Evolutionary conservation across 148 eudicot genomes (phyloP).

Genomic region (Rhododendron ovatum): DNA sequence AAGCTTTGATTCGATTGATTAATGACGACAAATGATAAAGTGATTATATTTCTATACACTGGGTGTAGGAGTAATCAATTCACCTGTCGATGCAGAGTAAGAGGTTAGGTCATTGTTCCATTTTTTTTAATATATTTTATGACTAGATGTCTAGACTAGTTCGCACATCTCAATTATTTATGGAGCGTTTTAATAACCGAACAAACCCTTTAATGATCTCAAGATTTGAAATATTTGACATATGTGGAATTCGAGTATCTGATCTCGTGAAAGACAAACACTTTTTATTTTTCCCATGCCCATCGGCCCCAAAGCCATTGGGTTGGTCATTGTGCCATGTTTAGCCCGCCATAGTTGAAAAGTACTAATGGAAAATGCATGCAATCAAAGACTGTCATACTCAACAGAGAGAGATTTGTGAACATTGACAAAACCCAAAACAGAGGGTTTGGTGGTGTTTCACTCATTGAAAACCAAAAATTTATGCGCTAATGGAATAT

Average conservation of each 20-base stretch:
- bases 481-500: background rate
- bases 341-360: background rate
- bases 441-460: background rate
- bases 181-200: too few relatives aligned
- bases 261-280: too few relatives aligned
- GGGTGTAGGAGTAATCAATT: background rate
- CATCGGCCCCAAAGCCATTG: too few relatives aligned
- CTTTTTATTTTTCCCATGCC: too few relatives aligned
- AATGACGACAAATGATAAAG: background rate
- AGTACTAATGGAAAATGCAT: background rate
- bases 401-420: background rate
- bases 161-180: background rate
- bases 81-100: background rate
- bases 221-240: background rate
- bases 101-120: background rate
- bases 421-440: background rate
- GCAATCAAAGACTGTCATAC: background rate
- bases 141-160: too few relatives aligned
- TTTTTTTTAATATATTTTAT: too few relatives aligned
- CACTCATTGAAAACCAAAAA: background rate
- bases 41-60: too few relatives aligned
- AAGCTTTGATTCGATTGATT: background rate
- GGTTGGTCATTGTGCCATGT: background rate
- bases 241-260: too few relatives aligned
- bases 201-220: rapidly evolving